These are phyloP conservation scores for Aspergillus cejpii DNA, from an alignment of 2,329 filamentous ascomycete genomes.

Conservation along the genomic window DNA sequence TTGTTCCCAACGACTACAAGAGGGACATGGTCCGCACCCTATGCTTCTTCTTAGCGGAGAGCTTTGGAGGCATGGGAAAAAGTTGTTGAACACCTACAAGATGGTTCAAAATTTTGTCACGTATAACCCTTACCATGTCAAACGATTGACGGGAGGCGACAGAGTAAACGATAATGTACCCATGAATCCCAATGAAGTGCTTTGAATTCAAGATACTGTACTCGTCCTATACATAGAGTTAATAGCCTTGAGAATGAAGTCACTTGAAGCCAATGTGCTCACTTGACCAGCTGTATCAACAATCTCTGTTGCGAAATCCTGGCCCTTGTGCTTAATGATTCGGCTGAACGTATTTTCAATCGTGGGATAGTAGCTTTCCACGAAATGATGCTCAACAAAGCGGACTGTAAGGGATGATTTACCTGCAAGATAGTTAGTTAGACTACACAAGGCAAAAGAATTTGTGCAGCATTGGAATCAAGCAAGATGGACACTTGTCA, in stretches of 20 bases:
- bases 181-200: constrained; percentile 98
- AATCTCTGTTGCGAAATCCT: constrained; percentile 93
- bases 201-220: constrained; percentile 98
- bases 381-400: constrained; percentile 95
- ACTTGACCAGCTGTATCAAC: constrained; percentile 96
- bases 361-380: constrained; percentile 97
- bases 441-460: constrained; percentile 2
- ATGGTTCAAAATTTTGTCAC: constrained; percentile 96
- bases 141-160: constrained; percentile 89
- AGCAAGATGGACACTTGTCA: not conserved
- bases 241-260: constrained; percentile 2
- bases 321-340: constrained; percentile 83
- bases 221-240: constrained; percentile 62
- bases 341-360: constrained; percentile 99
- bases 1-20: constrained; percentile 97
- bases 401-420: constrained; percentile 97
- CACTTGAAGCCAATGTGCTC: constrained; percentile 26
- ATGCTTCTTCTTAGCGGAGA: constrained; percentile 3
- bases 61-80: not conserved
- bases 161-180: constrained; percentile 98
- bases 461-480: not conserved
- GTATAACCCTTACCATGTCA: constrained; percentile 93
- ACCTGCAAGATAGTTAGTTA: constrained; percentile 49
- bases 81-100: constrained; percentile 53
- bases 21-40: constrained; percentile 89